Evolutionary conservation across 208 protist genomes (phyloP).

Genomic region (Trypanosoma lewisi): DNA sequence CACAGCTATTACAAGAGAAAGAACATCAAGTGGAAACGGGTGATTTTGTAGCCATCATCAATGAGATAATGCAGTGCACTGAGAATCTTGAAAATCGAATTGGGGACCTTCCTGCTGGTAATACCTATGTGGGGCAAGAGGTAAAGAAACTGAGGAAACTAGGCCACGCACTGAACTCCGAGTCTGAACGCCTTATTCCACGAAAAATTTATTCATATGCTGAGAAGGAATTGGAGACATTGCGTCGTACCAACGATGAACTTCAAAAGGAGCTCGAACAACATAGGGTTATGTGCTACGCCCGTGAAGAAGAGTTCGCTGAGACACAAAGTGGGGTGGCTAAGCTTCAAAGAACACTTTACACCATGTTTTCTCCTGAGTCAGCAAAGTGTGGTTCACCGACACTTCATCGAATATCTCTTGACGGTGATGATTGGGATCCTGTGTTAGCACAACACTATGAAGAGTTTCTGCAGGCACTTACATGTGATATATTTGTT

Average conservation of each 20-base stretch:
- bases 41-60: neutral
- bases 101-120: neutral
- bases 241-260: neutral
- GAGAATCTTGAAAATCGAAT: neutral
- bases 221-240: neutral
- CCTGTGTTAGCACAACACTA: constrained; percentile 5
- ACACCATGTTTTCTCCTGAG: neutral
- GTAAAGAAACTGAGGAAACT: neutral
- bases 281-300: neutral
- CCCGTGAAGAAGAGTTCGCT: neutral
- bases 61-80: neutral
- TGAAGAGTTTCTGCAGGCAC: constrained; percentile 14
- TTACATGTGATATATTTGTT: constrained; percentile 11
- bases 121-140: neutral
- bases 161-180: neutral
- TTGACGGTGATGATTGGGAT: constrained; percentile 23
- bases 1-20: neutral
- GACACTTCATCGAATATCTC: constrained; percentile 13
- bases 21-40: neutral
- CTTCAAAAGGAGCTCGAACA: neutral
- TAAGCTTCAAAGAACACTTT: neutral
- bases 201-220: neutral
- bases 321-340: neutral
- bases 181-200: neutral
- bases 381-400: neutral